Evolutionary conservation across 306 rosid species (phyloP), one percentile per base, ranked within the genome.

Genomic region (Medicago truncatula): DNA sequence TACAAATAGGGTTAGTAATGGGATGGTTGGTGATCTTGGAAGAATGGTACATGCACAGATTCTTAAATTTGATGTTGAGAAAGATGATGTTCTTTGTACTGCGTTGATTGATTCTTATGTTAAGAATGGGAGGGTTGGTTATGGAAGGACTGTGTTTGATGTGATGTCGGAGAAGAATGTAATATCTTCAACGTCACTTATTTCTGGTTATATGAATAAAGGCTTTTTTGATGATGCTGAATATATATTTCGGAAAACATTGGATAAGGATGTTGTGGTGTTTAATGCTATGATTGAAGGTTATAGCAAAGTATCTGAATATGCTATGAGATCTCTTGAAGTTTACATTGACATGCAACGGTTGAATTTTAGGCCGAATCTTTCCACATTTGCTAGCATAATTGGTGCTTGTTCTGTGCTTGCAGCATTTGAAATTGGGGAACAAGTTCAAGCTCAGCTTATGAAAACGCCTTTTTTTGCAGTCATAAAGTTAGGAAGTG

Each of bases 211-310:
- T 84, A 95, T 92, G 97, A 90, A 85, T 84, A 88, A 77, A 75
- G 89, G 90, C 10, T 78, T 25, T 17, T 77, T 87, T 34, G 58
- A 72, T 47, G 93, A 92, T 25, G 97, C 96, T n/a, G 95, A 89
- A 79, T 85, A 75, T 47, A 80, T 95, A 67, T 95, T 92, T 44
- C 59, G 49, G 62, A 86, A 82, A 72, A 83, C 98, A 1, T 78
- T 80, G 76, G 83, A 76, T 43, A 92, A 86, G 86, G 98, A 92
- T 75, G 58, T 87, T 8, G 98, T 95, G 50, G 93, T 85, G 11
- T 95, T 89, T 79, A 92, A 95, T 87, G 96, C 97, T 14, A 95
- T 92, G 97, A 86, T 95, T 63, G 98, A 95, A 83, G 98, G 97
- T 53, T 95, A 89, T 76, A 95, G 98, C 81, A 90, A 87, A 87